Base-by-base conservation (phyloP, 2,329 filamentous ascomycete species). In the Ophiostoma fasciatum region DNA sequence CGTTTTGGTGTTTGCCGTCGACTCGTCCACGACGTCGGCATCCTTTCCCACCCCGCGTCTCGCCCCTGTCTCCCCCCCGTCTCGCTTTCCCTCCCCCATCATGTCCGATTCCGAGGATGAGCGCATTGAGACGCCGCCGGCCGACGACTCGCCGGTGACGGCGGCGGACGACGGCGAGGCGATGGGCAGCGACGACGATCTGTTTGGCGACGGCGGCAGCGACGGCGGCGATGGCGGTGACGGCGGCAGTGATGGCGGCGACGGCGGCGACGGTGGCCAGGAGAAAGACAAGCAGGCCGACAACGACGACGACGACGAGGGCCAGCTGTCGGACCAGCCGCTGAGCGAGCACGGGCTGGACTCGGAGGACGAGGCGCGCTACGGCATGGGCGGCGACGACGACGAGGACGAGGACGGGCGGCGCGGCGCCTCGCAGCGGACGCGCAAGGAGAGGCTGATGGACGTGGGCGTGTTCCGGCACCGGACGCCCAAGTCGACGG, bases 391-490 rank as follows among this genome's bases (percentile, higher is more conserved):
- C 10, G 58, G 61, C 21, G 59, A 62, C n/a, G 60, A 64, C 30
- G 60, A 65, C 6, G 57, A 60, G 9, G 61, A 62, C 12, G 60
- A 63, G 34, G 55, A 22, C 31, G 14, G 27, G n/a, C 15, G 28
- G 8, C 27, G 32, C 23, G 13, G 29, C 12, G 27, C 23, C 10
- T 59, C 63, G 18, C 45, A 31, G 31, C 60, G 59, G 46, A 66
- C 63, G 15, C 61, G 63, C 42, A 61, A 71, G 45, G 68, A 68
- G 45, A 61, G 71, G 35, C 66, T 81, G 36, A 68, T 74, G 58
- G 73, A 75, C 35, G 62, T 78, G 31, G 68, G 72, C 31, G 60
- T 84, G 31, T 75, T 70, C 48, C 69, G 81, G 31, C 82, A 87
- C 52, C 66, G 72, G 34, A 61, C 78, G 12, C 82, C 82, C 12